These are phyloP conservation scores for Citeromyces siamensis DNA, from an alignment of 1,139 yeast species.

Conservation along the genomic window DNA sequence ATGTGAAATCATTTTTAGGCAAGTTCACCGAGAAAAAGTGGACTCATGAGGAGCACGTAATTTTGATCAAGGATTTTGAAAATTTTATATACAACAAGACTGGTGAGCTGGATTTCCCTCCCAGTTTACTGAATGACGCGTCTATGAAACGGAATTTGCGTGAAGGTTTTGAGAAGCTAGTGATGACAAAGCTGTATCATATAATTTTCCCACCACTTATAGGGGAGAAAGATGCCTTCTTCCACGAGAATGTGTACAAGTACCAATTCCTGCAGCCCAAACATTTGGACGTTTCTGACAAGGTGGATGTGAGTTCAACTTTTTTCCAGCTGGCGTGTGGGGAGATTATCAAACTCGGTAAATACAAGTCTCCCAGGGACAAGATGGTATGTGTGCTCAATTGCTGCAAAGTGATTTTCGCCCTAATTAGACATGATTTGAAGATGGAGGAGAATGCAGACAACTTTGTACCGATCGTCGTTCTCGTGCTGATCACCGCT, in stretches of 20 bases:
- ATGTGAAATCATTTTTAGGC: slow-evolving; percentile 65
- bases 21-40: slow-evolving; percentile 68
- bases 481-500: slow-evolving; percentile 66
- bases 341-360: slow-evolving; percentile 66
- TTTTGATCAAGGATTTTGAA: slow-evolving; percentile 65
- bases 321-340: slow-evolving; percentile 61
- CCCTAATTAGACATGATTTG: slow-evolving; percentile 52
- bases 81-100: slow-evolving; percentile 58
- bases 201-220: slow-evolving; percentile 78
- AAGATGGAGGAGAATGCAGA: slow-evolving; percentile 75
- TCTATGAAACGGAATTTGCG: slow-evolving; percentile 54
- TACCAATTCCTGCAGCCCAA: slow-evolving; percentile 66
- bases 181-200: slow-evolving; percentile 77
- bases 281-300: slow-evolving; percentile 68
- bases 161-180: slow-evolving; percentile 86
- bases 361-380: slow-evolving; percentile 88
- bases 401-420: slow-evolving; percentile 87
- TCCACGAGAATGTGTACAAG: slow-evolving; percentile 45
- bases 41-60: slow-evolving; percentile 66
- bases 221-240: slow-evolving; percentile 38
- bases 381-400: slow-evolving; percentile 85
- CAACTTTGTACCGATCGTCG: slow-evolving; percentile 76
- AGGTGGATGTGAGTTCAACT: slow-evolving; percentile 33
- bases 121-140: slow-evolving; percentile 42
- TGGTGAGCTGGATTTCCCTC: slow-evolving; percentile 60